Base-by-base conservation (phyloP, 805 yeast genomes). In the Kazachstania kunashirensis region DNA sequence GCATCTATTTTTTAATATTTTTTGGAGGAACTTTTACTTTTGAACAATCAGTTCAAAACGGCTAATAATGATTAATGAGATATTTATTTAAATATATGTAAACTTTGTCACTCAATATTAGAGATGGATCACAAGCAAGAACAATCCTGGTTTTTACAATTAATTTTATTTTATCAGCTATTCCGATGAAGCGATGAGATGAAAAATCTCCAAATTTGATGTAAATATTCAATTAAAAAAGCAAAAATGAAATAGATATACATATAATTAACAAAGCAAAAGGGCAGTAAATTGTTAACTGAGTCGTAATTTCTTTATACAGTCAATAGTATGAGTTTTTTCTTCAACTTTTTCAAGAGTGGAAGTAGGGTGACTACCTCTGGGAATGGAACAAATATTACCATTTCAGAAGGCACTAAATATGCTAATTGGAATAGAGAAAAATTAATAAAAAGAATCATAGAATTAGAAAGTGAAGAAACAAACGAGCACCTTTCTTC, bases 381-480 rank as follows among this genome's bases (percentile, higher is more conserved):
- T 2, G 18, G 28, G 15, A 20, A 26, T 11, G 10, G 34, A 3
- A 18, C 16, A 4, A 16, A 26, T 10, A 5, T 34, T 10, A 23
- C 38, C 6, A 16, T 16, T 15, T n/a, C 34, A 25, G 44, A 42
- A n/a, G 37, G 41, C 4, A 26, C 44, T 5, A 57, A 71, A 36
- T 82, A 82, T 50, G 57, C 66, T 2, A 58, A 57, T 20, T 83
- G 92, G 94, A 60, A 77, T 15, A 78, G 68, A 47, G 73, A 73
- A 35, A 79, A 79, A 43, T 67, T 86, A 28, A 68, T 88, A 19
- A 57, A 63, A 12, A 66, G 71, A 34, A 66, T 88, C 14, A 41
- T 50, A 4, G 73, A 75, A 47, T 65, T 84, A 12, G 95, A 84
- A 37, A 29, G 24, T 6, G 35, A 44, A 9, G 33, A 35, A 13